Evolutionary conservation across 805 yeast species (phyloP), one percentile per base, ranked within the genome.

Genomic region (Saccharomycopsis amapae): DNA sequence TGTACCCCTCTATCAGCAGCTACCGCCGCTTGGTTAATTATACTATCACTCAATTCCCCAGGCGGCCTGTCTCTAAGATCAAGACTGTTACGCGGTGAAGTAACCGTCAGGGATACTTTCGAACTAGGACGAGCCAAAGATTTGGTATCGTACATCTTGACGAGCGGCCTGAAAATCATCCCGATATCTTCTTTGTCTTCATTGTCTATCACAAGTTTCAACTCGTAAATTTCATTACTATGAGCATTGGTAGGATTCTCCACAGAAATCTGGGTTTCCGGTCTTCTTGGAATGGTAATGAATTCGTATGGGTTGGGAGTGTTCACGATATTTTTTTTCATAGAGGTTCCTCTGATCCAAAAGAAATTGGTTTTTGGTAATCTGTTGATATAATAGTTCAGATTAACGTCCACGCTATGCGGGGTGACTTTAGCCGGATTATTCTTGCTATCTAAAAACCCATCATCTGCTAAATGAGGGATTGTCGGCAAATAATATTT

Each of bases 211-310:
- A 44, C 43, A 1, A 70, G 19, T 0, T 42, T 45, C 12, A 61
- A 20, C 1, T 56, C 55, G 19, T 62, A 52, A 0, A 40, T 49
- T 45, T 68, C 68, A 9, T 69, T 69, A 25, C 56, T 53, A 37
- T 59, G 58, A 1, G 61, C 65, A 36, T 49, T 46, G 5, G 62
- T 59, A 0, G 58, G 42, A 18, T 58, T 51, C 1, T 51, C 53
- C 5, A 67, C 43, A 0, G 38, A 38, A 3, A 65, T 55, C 17
- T 53, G 57, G 0, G 65, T 57, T 2, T 62, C 55, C 4, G 76
- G 76, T 2, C 62, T 54, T 40, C 68, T 62, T 13, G 76, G 74
- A 5, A 67, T 53, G 2, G 68, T 58, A 31, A 63, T 63, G 24
- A 51, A 48, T 4, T 44, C 31, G 6, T 39, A 39, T 4, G 64